Evolutionary conservation across 2,329 filamentous ascomycete species (phyloP).

Genomic region (Aspergillus caelatus): DNA sequence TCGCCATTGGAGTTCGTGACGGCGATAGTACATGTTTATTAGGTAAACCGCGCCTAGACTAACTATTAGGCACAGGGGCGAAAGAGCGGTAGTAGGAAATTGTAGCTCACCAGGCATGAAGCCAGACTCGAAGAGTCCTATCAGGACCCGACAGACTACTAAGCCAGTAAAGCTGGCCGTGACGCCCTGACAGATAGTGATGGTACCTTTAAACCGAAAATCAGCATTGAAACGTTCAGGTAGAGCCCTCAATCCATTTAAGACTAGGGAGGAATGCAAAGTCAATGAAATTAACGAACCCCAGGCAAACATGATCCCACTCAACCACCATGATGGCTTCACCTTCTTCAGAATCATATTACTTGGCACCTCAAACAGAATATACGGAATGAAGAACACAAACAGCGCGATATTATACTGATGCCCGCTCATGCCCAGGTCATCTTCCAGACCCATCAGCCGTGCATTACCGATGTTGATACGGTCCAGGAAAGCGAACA

Average conservation of each 20-base stretch:
- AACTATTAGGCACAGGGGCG: not conserved
- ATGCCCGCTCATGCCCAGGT: slow-evolving; percentile 46
- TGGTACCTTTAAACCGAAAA: slow-evolving; percentile 34
- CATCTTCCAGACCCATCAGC: slow-evolving; percentile 47
- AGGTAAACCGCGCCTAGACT: slow-evolving; percentile 34
- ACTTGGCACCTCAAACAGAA: slow-evolving; percentile 50
- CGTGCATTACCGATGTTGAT: slow-evolving; percentile 54
- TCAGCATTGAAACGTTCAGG: not conserved
- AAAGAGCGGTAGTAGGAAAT: not conserved
- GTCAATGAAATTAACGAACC: slow-evolving; percentile 26
- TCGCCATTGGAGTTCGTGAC: slow-evolving; percentile 45
- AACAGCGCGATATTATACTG: slow-evolving; percentile 48
- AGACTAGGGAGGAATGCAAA: too few relatives aligned
- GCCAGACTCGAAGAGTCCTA: slow-evolving; percentile 43
- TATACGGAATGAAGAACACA: slow-evolving; percentile 52
- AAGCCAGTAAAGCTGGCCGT: slow-evolving; percentile 44
- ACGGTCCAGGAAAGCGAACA: slow-evolving; percentile 51
- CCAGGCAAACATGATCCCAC: slow-evolving; percentile 47
- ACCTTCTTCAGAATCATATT: slow-evolving; percentile 51
- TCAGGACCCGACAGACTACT: slow-evolving; percentile 38
- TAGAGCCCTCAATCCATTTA: not conserved
- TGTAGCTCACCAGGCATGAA: slow-evolving; percentile 37
- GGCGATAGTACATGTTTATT: slow-evolving; percentile 42
- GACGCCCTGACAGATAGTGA: slow-evolving; percentile 48
- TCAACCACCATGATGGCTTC: slow-evolving; percentile 45